Conservation (phyloP, 768 basidiomycete genomes). For the Lyophyllum semitale region DNA sequence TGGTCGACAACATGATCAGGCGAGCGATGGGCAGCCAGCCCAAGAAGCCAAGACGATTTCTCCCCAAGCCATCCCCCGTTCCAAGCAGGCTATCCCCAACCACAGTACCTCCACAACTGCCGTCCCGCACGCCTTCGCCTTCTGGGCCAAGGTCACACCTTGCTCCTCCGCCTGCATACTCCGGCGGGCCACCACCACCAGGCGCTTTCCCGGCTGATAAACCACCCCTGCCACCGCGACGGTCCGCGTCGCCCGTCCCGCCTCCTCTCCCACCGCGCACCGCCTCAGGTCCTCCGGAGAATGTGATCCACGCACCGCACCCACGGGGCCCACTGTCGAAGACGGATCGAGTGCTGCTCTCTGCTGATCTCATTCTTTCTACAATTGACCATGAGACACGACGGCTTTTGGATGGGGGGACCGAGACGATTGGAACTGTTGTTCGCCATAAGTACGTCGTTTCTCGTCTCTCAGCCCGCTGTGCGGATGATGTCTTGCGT, state of each 20-base stretch:
- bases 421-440: conserved; percentile 46
- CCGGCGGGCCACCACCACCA: conserved; percentile 9
- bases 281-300: conserved; percentile 8
- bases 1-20: conserved; percentile 63
- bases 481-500: too few species aligned
- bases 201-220: conserved; percentile 12
- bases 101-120: conserved; percentile 15
- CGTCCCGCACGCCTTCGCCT: conserved; percentile 20
- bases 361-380: conserved; percentile 66
- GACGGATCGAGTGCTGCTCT: conserved; percentile 54
- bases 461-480: neutral
- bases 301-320: conserved; percentile 9
- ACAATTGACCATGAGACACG: conserved; percentile 62
- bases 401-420: conserved; percentile 52
- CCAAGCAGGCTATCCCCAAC: conserved; percentile 8
- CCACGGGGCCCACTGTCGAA: conserved; percentile 35
- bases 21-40: conserved; percentile 52
- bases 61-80: conserved; percentile 5
- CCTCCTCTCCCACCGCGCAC: conserved; percentile 39
- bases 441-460: conserved; percentile 56
- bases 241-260: conserved; percentile 29
- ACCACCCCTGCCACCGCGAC: conserved; percentile 34
- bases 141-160: conserved; percentile 9
- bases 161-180: conserved; percentile 19
- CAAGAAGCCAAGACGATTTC: conserved; percentile 26